A percentile compares a stretch with the other conserved stretches of the same genome.
Evolutionary conservation across 2,329 filamentous ascomycete genomes (phyloP).

Genomic region (Monosporascus sp.): DNA sequence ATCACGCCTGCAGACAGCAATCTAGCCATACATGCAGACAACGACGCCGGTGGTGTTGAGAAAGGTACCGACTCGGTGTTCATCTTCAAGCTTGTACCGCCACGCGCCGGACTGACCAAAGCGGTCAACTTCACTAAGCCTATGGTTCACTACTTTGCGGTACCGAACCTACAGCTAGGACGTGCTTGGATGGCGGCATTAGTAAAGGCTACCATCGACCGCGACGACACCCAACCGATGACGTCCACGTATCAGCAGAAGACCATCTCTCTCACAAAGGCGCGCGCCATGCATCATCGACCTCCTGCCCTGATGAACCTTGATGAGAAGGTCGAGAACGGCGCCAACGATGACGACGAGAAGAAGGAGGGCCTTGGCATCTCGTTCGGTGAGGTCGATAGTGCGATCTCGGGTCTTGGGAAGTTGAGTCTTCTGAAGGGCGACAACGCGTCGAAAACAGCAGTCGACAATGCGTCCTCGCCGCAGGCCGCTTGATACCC

Average conservation of each 20-base stretch:
- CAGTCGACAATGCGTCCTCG: conserved; percentile 22
- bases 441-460: conserved; percentile 27
- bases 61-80: conserved; percentile 71
- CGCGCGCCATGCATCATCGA: conserved; percentile 78
- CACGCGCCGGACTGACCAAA: conserved; percentile 76
- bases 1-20: conserved; percentile 45
- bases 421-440: conserved; percentile 27
- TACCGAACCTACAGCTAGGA: conserved; percentile 82
- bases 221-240: conserved; percentile 72
- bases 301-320: conserved; percentile 82
- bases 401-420: conserved; percentile 31
- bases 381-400: conserved; percentile 33
- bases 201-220: conserved; percentile 98
- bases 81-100: conserved; percentile 96
- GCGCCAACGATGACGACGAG: conserved; percentile 21
- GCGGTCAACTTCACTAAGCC: conserved; percentile 98
- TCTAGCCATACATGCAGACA: conserved; percentile 38
- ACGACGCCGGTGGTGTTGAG: conserved; percentile 30
- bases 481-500: conserved; percentile 23
- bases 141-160: conserved; percentile 94
- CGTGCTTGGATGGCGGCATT: conserved; percentile 96
- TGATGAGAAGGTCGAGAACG: conserved; percentile 38
- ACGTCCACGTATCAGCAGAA: conserved; percentile 95
- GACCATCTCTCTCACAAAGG: conserved; percentile 88
- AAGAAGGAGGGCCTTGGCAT: conserved; percentile 32